A percentile compares a stretch with the other conserved stretches of the same genome.
Evolutionary conservation across 164 flowering plant genomes (phyloP).

Genomic region (Vitis rupestris): DNA sequence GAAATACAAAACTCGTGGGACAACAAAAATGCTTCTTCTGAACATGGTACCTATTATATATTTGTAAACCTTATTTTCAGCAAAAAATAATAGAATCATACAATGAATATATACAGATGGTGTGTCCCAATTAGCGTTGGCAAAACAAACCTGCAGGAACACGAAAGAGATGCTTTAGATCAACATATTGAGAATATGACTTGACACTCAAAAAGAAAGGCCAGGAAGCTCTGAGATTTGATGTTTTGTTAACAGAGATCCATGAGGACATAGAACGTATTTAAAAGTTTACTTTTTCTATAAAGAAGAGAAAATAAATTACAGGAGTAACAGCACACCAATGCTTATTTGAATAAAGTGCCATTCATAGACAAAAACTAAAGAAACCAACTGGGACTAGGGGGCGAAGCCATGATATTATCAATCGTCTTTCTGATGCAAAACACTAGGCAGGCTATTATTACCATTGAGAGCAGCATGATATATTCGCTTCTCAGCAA

Average conservation of each 20-base stretch:
- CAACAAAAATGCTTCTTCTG: constrained; percentile 12
- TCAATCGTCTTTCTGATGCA: constrained; percentile 91
- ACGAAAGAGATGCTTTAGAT: constrained; percentile 71
- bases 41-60: constrained; percentile 9
- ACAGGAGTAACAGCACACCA: no score
- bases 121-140: constrained; percentile 54
- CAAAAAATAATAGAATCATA: constrained; percentile 21
- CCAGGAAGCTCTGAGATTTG: constrained; percentile 3
- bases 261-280: constrained; percentile 5
- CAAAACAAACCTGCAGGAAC: constrained; percentile 85
- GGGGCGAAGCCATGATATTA: constrained; percentile 46
- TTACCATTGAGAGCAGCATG: constrained; percentile 94
- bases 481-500: constrained; percentile 87
- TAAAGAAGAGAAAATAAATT: not conserved
- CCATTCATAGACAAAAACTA: constrained; percentile 24
- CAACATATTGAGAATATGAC: not conserved
- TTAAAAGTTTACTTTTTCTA: not conserved
- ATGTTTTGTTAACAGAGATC: constrained; percentile 8
- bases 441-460: constrained; percentile 68
- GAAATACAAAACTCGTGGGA: constrained; percentile 3
- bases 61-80: not conserved
- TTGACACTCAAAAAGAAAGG: not conserved
- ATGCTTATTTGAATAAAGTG: not conserved
- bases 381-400: constrained; percentile 33
- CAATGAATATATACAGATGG: constrained; percentile 49